Base-by-base conservation (phyloP, 768 basidiomycete genomes). In the Peribolospora baueri region DNA sequence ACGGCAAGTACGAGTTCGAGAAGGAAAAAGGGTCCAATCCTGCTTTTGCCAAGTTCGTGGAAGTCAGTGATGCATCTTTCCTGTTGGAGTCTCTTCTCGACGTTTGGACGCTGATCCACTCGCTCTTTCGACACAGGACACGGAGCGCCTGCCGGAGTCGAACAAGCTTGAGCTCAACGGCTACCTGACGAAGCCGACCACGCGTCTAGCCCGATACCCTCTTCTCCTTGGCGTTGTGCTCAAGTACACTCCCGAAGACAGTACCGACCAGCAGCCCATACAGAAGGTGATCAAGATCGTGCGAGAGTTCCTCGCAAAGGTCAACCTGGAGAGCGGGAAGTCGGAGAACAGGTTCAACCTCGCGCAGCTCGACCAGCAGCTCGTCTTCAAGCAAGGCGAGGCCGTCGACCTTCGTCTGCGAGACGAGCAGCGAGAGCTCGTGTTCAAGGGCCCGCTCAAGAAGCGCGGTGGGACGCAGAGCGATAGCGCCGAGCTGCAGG, bases 1-100 rank as follows among this genome's bases (percentile, higher is more conserved):
- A 91, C 64, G 93, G 93, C 9, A 98, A 97, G 68, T 95, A 86
- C 66, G 90, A 95, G 69, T 97, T 98, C 67, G 93, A 98, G 72
- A 91, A 85, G 74, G 93, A 97, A 74, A 97, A 95, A 72, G 79
- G 75, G 54, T 75, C 79, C 52, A 98, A 98, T 69, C 76, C 82
- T 5, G 82, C 79, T 9, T 98, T 98, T 69, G 82, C 86, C 53
- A 77, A 78, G 57, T 98, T 97, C 67, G 93, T 97, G 40, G 93
- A 97, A 74, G 88, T 86, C 61, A 53, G 77, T 73, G 1, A n/a
- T 13, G n/a, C 41, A 25, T 4, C 48, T 53, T 10, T 13, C 42
- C 36, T 45, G 42, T 45, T 49, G 52, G 11, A n/a, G 41, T 51
- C 45, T 48, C 7, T 38, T 3, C 7, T 45, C 4, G 36, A 4